Base-by-base conservation (phyloP, 495 filamentous ascomycete species). In the Penicillium manginii region DNA sequence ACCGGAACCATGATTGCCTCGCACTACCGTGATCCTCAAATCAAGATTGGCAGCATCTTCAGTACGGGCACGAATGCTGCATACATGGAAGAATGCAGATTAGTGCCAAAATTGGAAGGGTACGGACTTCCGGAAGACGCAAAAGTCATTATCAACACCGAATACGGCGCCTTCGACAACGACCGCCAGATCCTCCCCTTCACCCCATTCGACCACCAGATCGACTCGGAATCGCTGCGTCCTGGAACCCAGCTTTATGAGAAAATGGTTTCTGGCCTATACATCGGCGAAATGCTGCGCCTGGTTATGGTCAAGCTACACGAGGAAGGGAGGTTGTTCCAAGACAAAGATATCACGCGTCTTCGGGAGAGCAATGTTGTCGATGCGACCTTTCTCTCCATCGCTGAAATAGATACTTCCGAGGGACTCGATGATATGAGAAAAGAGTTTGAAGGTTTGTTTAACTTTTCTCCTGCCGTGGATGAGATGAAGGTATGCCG, bases 121-220 rank as follows among this genome's bases (percentile, higher is more conserved):
- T 80, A 88, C 75, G 91, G 91, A 22, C 83, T 97, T 12, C 87
- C 90, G n/a, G 82, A 89, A 2, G 84, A 90, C 40, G 84, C 86
- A 57, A 88, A 85, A 26, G 93, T 97, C 75, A 91, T 91, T 50
- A 98, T 98, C 78, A 98, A 98, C 78, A 97, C 93, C 73, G 93
- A 97, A 75, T 98, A 91, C 83, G 93, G 93, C 50, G 92, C 93
- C 40, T 97, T 97, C 71, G 93, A 98, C 73, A 96, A 96, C 71
- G 90, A 96, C 68, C 86, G 90, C 73, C 78, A 86, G 47, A 84
- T 97, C 42, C 83, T 97, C 9, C 93, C 92, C 4, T 21, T 63
- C 50, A 70, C 64, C 2, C 52, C 57, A 5, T 72, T 73, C 50
- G 79, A 82, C 54, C 46, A 52, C 1, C 66, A 68, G 17, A 69